Percentiles rank a stretch among this genome's conserved stretches.
These are phyloP conservation scores for Pestalotiopsis sp. DNA, from an alignment of 2,329 filamentous ascomycete species.

Conservation along the genomic window DNA sequence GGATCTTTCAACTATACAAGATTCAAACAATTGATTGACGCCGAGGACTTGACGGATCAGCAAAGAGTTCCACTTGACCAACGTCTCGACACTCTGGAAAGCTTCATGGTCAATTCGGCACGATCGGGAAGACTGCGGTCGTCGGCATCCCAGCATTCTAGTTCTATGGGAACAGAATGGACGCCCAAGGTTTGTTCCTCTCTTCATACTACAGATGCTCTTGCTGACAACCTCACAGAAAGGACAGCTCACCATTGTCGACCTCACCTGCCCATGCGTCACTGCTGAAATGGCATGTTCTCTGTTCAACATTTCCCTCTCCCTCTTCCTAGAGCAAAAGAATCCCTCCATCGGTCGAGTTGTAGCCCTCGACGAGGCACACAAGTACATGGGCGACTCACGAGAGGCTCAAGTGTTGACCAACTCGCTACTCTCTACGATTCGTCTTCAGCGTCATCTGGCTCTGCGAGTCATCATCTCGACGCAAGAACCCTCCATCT, in stretches of 20 bases:
- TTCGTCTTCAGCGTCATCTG: constrained; percentile 73
- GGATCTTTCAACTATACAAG: constrained; percentile 49
- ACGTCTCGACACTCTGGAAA: constrained; percentile 65
- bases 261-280: constrained; percentile 74
- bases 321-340: constrained; percentile 62
- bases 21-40: constrained; percentile 44
- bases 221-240: constrained; percentile 29
- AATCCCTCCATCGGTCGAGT: constrained; percentile 54
- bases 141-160: neutral
- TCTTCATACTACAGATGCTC: constrained; percentile 22
- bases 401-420: constrained; percentile 62
- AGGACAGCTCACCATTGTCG: constrained; percentile 66
- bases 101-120: constrained; percentile 51
- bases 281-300: constrained; percentile 68
- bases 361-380: constrained; percentile 75
- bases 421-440: constrained; percentile 60
- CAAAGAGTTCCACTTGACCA: constrained; percentile 61
- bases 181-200: constrained; percentile 23
- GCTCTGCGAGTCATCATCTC: constrained; percentile 70
- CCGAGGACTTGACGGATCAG: constrained; percentile 41
- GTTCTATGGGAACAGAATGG: constrained; percentile 30
- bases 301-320: constrained; percentile 73
- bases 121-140: too few species aligned
- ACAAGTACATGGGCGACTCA: constrained; percentile 71
- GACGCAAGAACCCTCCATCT: constrained; percentile 78